Percentiles rank a stretch among this genome's conserved stretches.
Evolutionary conservation across 2,329 filamentous ascomycete species (phyloP).

Genomic region (Triangularia setosa): DNA sequence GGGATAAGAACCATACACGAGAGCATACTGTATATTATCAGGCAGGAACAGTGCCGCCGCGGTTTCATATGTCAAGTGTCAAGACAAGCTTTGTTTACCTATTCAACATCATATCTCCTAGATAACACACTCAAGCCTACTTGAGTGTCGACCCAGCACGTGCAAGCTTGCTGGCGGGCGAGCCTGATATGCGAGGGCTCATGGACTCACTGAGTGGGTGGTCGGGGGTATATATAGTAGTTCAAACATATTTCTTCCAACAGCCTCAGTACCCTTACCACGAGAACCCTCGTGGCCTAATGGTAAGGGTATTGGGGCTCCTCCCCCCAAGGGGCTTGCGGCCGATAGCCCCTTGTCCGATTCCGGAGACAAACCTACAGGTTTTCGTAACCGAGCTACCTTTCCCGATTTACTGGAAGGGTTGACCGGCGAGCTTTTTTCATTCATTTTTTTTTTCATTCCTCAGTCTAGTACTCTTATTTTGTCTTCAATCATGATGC

Average conservation of each 20-base stretch:
- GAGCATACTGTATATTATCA: not conserved
- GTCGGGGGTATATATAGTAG: not conserved
- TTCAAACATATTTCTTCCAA: not conserved
- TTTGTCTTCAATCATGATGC: too few relatives aligned
- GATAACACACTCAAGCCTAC: too few relatives aligned
- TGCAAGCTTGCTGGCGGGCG: not conserved
- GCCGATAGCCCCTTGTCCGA: not conserved
- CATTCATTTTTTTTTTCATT: too few relatives aligned
- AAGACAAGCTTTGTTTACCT: not conserved
- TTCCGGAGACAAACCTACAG: not conserved
- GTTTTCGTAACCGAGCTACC: not conserved
- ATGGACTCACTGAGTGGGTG: not conserved
- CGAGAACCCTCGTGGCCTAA: not conserved
- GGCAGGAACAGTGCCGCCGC: not conserved
- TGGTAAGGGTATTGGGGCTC: not conserved
- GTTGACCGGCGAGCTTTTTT: too few relatives aligned
- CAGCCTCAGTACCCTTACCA: not conserved
- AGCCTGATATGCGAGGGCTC: not conserved
- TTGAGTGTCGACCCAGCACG: not conserved
- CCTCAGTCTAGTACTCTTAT: too few relatives aligned
- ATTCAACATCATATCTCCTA: not conserved
- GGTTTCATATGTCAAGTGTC: not conserved
- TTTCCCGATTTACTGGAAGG: too few relatives aligned
- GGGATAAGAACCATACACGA: not conserved
- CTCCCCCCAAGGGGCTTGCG: not conserved